These are phyloP conservation scores for Salix suchowensis DNA, from an alignment of 345 rosid genomes.

Conservation along the genomic window DNA sequence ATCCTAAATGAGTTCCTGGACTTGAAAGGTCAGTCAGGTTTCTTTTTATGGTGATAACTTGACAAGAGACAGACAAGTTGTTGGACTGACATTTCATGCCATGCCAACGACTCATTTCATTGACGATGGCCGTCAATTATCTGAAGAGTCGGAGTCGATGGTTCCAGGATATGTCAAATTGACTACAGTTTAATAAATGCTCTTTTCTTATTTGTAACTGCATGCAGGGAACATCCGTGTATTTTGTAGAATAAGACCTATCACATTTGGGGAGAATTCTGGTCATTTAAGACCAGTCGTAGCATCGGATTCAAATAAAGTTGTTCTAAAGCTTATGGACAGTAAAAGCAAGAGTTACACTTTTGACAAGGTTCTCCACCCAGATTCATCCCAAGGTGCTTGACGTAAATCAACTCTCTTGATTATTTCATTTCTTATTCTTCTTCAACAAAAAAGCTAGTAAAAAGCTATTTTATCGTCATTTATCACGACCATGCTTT, in stretches of 20 bases:
- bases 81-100: background rate
- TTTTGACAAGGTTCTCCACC: slow-evolving; percentile 62
- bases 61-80: background rate
- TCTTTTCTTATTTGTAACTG: background rate
- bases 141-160: too few relatives aligned
- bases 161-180: too few relatives aligned
- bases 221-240: slow-evolving; percentile 69
- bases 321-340: slow-evolving; percentile 38
- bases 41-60: background rate
- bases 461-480: background rate
- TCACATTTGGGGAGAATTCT: slow-evolving; percentile 27
- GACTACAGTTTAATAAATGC: background rate
- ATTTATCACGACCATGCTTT: background rate
- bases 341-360: slow-evolving; percentile 49
- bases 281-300: slow-evolving; percentile 33
- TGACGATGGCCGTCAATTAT: too few relatives aligned
- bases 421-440: background rate
- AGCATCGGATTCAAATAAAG: slow-evolving; percentile 45
- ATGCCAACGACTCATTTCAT: too few relatives aligned
- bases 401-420: background rate
- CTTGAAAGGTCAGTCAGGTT: slow-evolving; percentile 55
- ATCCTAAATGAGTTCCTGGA: slow-evolving; percentile 64
- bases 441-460: background rate
- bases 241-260: slow-evolving; percentile 66
- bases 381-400: slow-evolving; percentile 68